Evolutionary conservation across 2,329 filamentous ascomycete species (phyloP).

Genomic region (Gremmenia infestans): DNA sequence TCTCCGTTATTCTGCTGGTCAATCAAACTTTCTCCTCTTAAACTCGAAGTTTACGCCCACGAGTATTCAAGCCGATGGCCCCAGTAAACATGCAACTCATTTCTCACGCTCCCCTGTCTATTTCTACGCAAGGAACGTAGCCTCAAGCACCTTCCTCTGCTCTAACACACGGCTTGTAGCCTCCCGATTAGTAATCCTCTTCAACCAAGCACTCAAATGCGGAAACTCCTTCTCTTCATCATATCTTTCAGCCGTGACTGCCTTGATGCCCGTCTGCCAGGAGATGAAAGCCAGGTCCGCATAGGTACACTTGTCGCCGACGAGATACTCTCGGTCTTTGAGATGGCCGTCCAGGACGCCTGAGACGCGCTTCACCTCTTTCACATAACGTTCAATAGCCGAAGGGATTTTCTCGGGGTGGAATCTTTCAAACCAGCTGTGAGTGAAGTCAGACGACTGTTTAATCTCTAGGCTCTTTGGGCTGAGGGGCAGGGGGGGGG

Average conservation of each 20-base stretch:
- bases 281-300: slow-evolving; percentile 36
- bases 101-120: background rate
- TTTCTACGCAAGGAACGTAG: background rate
- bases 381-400: background rate
- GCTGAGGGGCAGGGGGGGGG: background rate
- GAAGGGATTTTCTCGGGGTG: background rate
- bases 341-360: slow-evolving; percentile 24
- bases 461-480: no score
- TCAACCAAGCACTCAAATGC: background rate
- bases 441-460: background rate
- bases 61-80: background rate
- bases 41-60: no score
- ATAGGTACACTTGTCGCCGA: slow-evolving; percentile 36
- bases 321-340: slow-evolving; percentile 25
- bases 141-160: background rate
- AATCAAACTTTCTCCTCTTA: no score
- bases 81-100: background rate
- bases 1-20: no score
- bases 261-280: slow-evolving; percentile 17
- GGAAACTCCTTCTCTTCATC: background rate
- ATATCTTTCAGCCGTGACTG: background rate
- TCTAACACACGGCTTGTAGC: background rate
- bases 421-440: background rate
- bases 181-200: background rate
- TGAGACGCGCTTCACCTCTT: background rate